Conservation (phyloP, 1,284 basidiomycete species). For the Rhodotorula sp. region DNA sequence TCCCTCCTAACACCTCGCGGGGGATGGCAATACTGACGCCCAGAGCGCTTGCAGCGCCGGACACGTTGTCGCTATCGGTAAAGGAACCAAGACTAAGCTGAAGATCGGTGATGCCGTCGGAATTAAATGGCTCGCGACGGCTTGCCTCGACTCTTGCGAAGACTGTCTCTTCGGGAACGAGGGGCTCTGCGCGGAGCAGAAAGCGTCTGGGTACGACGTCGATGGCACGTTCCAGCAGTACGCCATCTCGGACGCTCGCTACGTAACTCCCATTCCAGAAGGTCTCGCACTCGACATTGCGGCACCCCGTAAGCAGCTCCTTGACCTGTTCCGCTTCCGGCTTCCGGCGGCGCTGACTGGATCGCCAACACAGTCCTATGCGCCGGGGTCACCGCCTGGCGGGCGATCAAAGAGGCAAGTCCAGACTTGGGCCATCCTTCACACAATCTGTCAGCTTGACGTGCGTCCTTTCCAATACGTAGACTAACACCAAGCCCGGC, state of each 20-base stretch:
- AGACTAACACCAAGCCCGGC: slow-evolving; percentile 1
- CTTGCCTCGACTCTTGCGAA: slow-evolving; percentile 64
- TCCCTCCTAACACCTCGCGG: background rate
- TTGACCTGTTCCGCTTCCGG: background rate
- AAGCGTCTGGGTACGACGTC: slow-evolving; percentile 50
- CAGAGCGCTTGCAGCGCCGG: slow-evolving; percentile 43
- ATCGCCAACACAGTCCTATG: slow-evolving; percentile 11
- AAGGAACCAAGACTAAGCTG: background rate
- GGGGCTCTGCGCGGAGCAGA: slow-evolving; percentile 60
- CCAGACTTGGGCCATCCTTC: background rate
- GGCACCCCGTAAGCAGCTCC: slow-evolving; percentile 15
- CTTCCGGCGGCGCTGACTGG: background rate
- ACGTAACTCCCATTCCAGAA: slow-evolving; percentile 53
- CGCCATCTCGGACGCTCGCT: slow-evolving; percentile 53
- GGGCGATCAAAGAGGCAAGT: slow-evolving; percentile 25
- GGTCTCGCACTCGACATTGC: slow-evolving; percentile 26
- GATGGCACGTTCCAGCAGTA: slow-evolving; percentile 77
- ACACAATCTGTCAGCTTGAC: background rate
- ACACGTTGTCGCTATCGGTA: slow-evolving; percentile 70
- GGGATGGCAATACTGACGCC: background rate
- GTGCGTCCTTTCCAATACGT: background rate
- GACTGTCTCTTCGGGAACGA: slow-evolving; percentile 69
- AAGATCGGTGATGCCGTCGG: slow-evolving; percentile 73
- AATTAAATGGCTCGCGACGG: slow-evolving; percentile 67
- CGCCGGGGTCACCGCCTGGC: slow-evolving; percentile 38